phyloP scores from a whole-genome alignment of 139 green algal genomes.

The Nannochloris sp. region DNA sequence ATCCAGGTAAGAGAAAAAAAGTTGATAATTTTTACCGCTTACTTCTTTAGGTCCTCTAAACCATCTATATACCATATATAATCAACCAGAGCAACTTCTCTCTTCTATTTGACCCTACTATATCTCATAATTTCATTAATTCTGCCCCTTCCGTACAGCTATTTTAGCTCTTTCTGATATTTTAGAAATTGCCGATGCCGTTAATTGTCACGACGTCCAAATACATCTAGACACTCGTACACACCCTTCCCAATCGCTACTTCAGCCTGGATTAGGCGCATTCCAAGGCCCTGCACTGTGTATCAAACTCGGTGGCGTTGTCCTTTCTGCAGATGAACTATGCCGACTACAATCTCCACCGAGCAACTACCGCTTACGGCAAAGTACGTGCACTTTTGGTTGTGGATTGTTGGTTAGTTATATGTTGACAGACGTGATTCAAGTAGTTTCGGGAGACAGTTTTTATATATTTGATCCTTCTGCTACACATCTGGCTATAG shows the following conservation, averaged over 20 bases:
- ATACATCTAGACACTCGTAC: conserved; percentile 32
- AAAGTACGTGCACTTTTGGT: conserved; percentile 20
- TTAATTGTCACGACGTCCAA: not conserved
- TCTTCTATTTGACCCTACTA: no score
- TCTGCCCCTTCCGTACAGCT: no score
- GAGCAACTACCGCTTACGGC: conserved; percentile 11
- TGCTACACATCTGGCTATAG: not conserved
- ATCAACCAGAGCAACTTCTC: no score
- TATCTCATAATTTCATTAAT: no score
- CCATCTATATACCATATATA: not conserved
- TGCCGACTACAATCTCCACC: conserved; percentile 20
- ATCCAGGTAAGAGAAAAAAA: not conserved
- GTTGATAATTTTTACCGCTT: no score
- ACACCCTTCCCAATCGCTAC: conserved; percentile 40
- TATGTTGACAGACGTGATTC: conserved; percentile 38
- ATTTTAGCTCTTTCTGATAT: not conserved
- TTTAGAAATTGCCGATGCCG: not conserved
- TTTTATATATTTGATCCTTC: not conserved
- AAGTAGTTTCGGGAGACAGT: conserved; percentile 17
- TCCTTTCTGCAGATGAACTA: conserved; percentile 10
- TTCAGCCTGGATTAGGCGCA: conserved; percentile 43
- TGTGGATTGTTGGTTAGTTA: conserved; percentile 34
- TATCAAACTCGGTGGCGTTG: conserved; percentile 30
- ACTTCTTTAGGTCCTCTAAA: not conserved
- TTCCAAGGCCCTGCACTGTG: conserved; percentile 65